Base-by-base conservation (phyloP, 768 basidiomycete species). In the Hypholoma sublateritium region DNA sequence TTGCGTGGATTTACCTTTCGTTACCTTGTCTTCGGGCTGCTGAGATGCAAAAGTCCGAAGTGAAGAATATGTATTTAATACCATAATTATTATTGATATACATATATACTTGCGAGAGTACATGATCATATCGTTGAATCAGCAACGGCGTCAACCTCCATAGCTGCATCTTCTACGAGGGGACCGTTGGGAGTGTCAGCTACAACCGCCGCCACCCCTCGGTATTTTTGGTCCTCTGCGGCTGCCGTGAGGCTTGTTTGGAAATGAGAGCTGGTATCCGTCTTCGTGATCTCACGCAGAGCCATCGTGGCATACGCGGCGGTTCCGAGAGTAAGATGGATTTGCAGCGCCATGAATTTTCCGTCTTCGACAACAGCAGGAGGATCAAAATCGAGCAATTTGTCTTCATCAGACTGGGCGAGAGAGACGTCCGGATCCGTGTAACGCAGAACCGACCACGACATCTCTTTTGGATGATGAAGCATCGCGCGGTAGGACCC, bases 281-380 rank as follows among this genome's bases (percentile, higher is more conserved):
- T 92, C 75, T 96, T 98, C 13, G 95, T 94, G 43, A 97, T 85
- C 73, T 97, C 94, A 41, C 94, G 85, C 62, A 99, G 71, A 3
- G 95, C 96, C 97, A 99, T 99, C 2, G 97, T 99, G 1, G 97
- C 97, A 72, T 98, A 99, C 4, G 93, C 89, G 0, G 93, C 91
- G 6, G 93, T 93, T 13, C 91, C 93, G 14, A 99, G 81, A n/a
- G 80, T 84, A 53, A 98, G 72, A 37, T 86, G 75, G 59, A 99
- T 84, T 66, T 95, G 95, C 35, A 99, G 74, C 4, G 96, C 95
- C 70, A 86, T 77, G 70, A 96, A 96, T 65, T 84, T 88, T 22
- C 95, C 95, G 46, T 89, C 81, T 52, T 86, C 82, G 3, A 76
- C 79, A 32, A 84, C 69, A 1, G 76, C 78, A 8, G 93, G 91